phyloP scores from a whole-genome alignment of 257 asterid species.

The Solanum lignicaule region DNA sequence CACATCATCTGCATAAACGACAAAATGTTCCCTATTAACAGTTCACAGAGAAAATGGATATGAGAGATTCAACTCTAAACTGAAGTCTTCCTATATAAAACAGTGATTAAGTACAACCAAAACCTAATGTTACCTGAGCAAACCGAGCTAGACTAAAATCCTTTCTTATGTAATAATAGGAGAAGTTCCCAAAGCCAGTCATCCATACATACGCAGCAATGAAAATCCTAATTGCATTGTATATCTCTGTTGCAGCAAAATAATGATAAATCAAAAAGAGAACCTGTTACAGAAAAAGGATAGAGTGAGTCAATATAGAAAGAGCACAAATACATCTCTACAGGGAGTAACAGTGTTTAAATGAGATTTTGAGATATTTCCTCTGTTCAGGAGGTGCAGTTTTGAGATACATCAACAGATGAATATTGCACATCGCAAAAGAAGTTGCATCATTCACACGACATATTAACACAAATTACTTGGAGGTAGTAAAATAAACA shows the following conservation, averaged over 20 bases:
- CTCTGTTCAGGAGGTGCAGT: neutral
- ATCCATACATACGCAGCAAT: constrained; percentile 99
- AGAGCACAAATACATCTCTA: neutral
- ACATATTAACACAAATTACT: neutral
- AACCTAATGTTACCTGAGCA: constrained; percentile 60
- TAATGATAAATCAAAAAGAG: constrained; percentile 93
- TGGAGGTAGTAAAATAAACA: neutral
- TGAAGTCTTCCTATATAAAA: neutral
- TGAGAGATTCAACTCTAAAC: neutral
- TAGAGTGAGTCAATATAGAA: neutral
- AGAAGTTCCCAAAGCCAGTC: constrained; percentile 99
- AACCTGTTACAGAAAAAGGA: constrained; percentile 33
- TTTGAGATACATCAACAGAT: neutral
- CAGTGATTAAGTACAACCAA: constrained; percentile 4
- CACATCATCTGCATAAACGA: constrained; percentile 94
- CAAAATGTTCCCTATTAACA: neutral
- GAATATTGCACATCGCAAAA: neutral
- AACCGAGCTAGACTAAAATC: constrained; percentile 90
- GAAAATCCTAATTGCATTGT: constrained; percentile 90
- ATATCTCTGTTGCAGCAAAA: constrained; percentile 94
- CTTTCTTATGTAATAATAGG: constrained; percentile 87
- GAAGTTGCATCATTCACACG: neutral
- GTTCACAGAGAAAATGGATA: neutral
- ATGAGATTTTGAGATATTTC: neutral
- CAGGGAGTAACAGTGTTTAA: neutral